These are phyloP conservation scores for Triticum timopheevii DNA, from an alignment of 176 grass and related monocot genomes.

Conservation along the genomic window DNA sequence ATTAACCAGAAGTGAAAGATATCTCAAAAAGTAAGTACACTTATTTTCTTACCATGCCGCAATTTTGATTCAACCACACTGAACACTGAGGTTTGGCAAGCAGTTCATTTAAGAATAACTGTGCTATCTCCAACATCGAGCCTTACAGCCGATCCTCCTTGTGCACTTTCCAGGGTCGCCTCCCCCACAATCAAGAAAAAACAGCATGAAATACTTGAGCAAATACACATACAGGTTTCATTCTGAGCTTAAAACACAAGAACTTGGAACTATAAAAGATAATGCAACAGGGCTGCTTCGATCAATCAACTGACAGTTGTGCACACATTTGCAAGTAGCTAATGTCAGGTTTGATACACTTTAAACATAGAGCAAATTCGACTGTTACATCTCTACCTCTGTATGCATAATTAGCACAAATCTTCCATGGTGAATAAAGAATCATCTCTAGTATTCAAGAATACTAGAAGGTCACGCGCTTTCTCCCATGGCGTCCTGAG, in stretches of 20 bases:
- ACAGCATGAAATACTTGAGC: not conserved
- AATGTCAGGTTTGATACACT: not conserved
- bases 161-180: not conserved
- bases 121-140: not conserved
- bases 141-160: not conserved
- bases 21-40: not conserved
- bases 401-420: not conserved
- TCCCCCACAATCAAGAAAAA: not conserved
- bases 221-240: not conserved
- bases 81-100: not conserved
- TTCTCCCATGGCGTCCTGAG: no score
- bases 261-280: not conserved
- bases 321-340: not conserved
- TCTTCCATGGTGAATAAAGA: not conserved
- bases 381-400: not conserved
- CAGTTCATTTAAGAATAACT: not conserved
- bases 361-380: not conserved
- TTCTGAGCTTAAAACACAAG: not conserved
- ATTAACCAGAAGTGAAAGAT: not conserved
- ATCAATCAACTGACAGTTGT: not conserved
- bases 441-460: not conserved
- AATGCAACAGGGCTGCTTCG: not conserved
- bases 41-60: not conserved
- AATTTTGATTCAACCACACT: not conserved
- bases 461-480: not conserved